Evolutionary conservation across 441 rosid genomes (phyloP), one percentile per base, ranked within the genome.

Genomic region (Dalechampia spathulata): DNA sequence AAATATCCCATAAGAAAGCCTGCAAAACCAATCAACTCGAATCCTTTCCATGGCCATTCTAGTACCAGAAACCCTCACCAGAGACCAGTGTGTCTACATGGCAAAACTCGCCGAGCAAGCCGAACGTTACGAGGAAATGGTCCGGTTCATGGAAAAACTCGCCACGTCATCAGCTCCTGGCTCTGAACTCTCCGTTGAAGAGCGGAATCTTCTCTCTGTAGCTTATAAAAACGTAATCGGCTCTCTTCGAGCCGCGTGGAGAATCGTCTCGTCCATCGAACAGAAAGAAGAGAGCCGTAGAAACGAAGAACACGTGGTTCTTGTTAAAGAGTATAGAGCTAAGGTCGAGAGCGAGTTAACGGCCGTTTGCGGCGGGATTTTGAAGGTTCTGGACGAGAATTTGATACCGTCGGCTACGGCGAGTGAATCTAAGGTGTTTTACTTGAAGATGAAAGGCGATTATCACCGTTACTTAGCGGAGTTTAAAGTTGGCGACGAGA

Each of bases 161-260:
- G 91, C 82, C 26, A 49, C 72, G 20, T 73, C 73, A 46, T 64
- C 85, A n/a, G 79, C 95, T 1, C 91, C 91, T 0, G 75, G 82
- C 10, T 68, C 72, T 6, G 95, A 86, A 70, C 89, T 87, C 43
- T 70, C 85, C 11, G 79, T 82, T 28, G 92, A 87, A 76, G 95
- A 86, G 81, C 77, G 91, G 15, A 84, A 84, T 64, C 89, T 87
- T 10, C 85, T 87, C 34, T 87, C 92, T 30, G 96, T 84, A 0
- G 92, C 96, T 16, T 87, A 84, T 72, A 87, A 84, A 72, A 87
- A 87, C 90, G 96, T 87, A 58, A 84, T 87, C 69, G 96, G 92
- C 16, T 82, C 96, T 25, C 86, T 84, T 20, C 84, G 96, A 0
- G 92, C 96, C 2, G 92, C 90, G 16, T 87, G 90, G 92, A 75